A percentile compares a stretch with the other conserved stretches of the same genome.
phyloP scores from a whole-genome alignment of 2,329 filamentous ascomycete species.

The Colletotrichum brevisporum region DNA sequence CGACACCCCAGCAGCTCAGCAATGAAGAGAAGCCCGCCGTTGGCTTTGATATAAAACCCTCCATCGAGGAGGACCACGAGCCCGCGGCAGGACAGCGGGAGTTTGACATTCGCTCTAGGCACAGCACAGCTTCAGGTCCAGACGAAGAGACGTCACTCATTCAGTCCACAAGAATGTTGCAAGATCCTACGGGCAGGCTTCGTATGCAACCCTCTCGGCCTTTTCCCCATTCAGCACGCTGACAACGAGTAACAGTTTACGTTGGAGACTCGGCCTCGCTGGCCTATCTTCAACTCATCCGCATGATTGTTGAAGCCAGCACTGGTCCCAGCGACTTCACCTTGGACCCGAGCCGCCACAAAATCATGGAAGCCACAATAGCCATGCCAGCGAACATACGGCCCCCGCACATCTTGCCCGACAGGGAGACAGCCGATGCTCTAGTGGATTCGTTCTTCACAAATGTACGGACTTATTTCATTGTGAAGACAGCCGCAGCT shows the following conservation, averaged over 20 bases:
- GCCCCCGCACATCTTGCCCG: constrained; percentile 68
- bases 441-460: constrained; percentile 73
- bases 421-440: constrained; percentile 66
- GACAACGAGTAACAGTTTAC: constrained; percentile 59
- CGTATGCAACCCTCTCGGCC: constrained; percentile 55
- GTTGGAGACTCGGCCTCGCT: constrained; percentile 75
- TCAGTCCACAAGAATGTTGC: constrained; percentile 69
- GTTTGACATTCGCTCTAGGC: constrained; percentile 47
- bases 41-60: constrained; percentile 34
- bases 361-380: constrained; percentile 68
- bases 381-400: constrained; percentile 60
- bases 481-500: constrained; percentile 1
- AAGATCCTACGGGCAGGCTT: constrained; percentile 70
- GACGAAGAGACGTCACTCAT: constrained; percentile 71
- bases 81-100: constrained; percentile 27
- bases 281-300: constrained; percentile 72
- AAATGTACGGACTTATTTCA: constrained; percentile 59
- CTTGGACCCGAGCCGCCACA: constrained; percentile 68
- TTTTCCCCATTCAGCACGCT: neutral
- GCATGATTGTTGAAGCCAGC: constrained; percentile 70
- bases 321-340: constrained; percentile 71
- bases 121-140: constrained; percentile 58
- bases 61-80: constrained; percentile 30
- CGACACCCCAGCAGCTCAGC: constrained; percentile 20
- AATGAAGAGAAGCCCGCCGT: constrained; percentile 28